Evolutionary conservation across 148 eudicot genomes (phyloP).

Genomic region (Fagopyrum homotropicum): DNA sequence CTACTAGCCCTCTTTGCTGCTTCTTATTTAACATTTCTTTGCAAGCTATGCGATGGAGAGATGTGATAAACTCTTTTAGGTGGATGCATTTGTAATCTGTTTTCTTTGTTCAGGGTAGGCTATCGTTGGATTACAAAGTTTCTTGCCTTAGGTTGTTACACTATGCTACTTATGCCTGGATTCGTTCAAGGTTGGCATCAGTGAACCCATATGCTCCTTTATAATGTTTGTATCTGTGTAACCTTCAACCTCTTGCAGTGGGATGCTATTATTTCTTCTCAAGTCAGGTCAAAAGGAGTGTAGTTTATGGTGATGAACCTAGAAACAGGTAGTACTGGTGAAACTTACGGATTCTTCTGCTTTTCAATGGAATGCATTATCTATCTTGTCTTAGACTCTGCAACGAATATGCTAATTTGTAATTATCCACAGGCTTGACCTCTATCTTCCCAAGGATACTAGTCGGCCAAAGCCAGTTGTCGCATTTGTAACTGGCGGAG

Average conservation of each 20-base stretch:
- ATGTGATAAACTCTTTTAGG: not conserved
- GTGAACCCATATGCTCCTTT: not conserved
- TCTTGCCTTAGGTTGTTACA: slow-evolving; percentile 53
- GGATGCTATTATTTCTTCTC: slow-evolving; percentile 23
- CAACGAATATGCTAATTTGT: not conserved
- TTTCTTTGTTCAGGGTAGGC: slow-evolving; percentile 58
- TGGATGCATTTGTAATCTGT: slow-evolving; percentile 4
- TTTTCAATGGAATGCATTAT: not conserved
- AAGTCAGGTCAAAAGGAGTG: slow-evolving; percentile 41
- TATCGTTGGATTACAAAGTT: slow-evolving; percentile 51
- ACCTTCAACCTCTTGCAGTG: not conserved
- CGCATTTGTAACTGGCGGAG: slow-evolving; percentile 6
- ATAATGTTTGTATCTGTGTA: not conserved
- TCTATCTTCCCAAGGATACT: slow-evolving; percentile 8
- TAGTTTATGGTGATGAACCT: slow-evolving; percentile 58
- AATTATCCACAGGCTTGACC: slow-evolving; percentile 15
- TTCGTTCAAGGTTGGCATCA: slow-evolving; percentile 49
- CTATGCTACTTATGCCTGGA: slow-evolving; percentile 58
- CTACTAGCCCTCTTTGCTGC: not conserved
- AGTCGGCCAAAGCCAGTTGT: slow-evolving; percentile 9
- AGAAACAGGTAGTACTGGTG: slow-evolving; percentile 40
- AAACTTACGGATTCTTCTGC: not conserved
- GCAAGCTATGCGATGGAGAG: not conserved
- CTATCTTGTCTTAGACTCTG: not conserved
- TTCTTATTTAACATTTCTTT: slow-evolving; percentile 17